phyloP scores from a whole-genome alignment of 1,284 basidiomycete genomes.

The Tausonia pullulans region DNA sequence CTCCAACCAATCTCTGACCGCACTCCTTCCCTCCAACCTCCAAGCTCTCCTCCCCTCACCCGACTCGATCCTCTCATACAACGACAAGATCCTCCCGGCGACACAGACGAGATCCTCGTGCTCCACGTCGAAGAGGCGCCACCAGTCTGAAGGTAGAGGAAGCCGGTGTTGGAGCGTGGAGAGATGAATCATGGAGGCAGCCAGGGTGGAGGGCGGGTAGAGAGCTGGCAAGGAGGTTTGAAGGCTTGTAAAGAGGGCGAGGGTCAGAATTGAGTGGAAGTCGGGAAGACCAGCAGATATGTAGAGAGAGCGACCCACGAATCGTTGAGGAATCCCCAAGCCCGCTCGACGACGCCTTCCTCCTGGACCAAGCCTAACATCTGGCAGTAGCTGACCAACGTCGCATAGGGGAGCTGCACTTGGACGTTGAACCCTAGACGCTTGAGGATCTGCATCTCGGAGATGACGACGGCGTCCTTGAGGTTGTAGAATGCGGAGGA shows the following conservation, averaged over 20 bases:
- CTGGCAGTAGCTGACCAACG: slow-evolving; percentile 87
- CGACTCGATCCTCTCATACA: slow-evolving; percentile 36
- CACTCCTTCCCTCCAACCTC: slow-evolving; percentile 1
- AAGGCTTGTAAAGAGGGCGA: slow-evolving; percentile 41
- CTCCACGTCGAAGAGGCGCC: slow-evolving; percentile 73
- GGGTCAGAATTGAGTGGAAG: slow-evolving; percentile 7
- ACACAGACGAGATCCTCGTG: slow-evolving; percentile 76
- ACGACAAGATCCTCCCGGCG: slow-evolving; percentile 62
- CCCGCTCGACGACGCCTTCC: slow-evolving; percentile 57
- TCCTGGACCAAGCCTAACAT: slow-evolving; percentile 64
- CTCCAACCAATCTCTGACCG: slow-evolving; percentile 8
- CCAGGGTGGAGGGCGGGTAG: slow-evolving; percentile 76
- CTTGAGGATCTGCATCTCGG: slow-evolving; percentile 97
- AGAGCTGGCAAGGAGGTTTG: slow-evolving; percentile 84
- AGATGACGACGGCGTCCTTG: slow-evolving; percentile 63
- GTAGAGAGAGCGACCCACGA: slow-evolving; percentile 46
- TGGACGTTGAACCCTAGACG: slow-evolving; percentile 74
- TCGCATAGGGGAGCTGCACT: slow-evolving; percentile 80
- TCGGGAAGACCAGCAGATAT: not conserved
- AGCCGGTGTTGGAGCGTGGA: slow-evolving; percentile 57
- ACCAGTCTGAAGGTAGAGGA: slow-evolving; percentile 69
- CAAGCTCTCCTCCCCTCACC: not conserved
- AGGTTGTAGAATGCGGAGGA: slow-evolving; percentile 49
- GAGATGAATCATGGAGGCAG: slow-evolving; percentile 71
- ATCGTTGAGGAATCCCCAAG: slow-evolving; percentile 86